Evolutionary conservation across 306 rosid genomes (phyloP).

Genomic region (Medicago arabica): DNA sequence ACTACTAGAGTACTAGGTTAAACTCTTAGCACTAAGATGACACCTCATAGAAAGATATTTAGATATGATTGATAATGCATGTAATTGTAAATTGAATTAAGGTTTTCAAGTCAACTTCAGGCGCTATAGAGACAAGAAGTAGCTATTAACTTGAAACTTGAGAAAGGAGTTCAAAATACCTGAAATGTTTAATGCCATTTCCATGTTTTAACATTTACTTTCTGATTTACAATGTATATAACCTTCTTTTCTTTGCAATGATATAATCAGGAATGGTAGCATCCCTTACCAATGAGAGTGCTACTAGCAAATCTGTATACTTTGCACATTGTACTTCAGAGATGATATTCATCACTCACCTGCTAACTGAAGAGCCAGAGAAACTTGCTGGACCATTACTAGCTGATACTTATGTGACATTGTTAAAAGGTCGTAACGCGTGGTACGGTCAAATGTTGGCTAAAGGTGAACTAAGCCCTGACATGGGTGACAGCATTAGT

Average conservation of each 20-base stretch:
- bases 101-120: slow-evolving; percentile 14
- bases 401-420: slow-evolving; percentile 89
- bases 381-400: slow-evolving; percentile 93
- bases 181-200: background rate
- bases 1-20: no score
- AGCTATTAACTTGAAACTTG: slow-evolving; percentile 10
- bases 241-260: slow-evolving; percentile 10
- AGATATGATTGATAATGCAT: slow-evolving; percentile 16
- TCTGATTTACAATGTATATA: slow-evolving; percentile 5
- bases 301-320: slow-evolving; percentile 92
- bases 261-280: slow-evolving; percentile 81
- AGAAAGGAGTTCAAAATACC: background rate
- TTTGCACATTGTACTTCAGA: slow-evolving; percentile 94
- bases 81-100: background rate
- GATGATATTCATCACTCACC: slow-evolving; percentile 84
- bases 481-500: slow-evolving; percentile 90
- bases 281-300: slow-evolving; percentile 95
- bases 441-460: slow-evolving; percentile 77
- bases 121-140: slow-evolving; percentile 27
- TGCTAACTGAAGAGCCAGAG: slow-evolving; percentile 73
- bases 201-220: slow-evolving; percentile 18
- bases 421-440: slow-evolving; percentile 79
- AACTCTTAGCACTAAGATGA: no score
- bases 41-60: no score
- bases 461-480: slow-evolving; percentile 81